phyloP scores from a whole-genome alignment of 768 basidiomycete species.

The Suillus discolor region DNA sequence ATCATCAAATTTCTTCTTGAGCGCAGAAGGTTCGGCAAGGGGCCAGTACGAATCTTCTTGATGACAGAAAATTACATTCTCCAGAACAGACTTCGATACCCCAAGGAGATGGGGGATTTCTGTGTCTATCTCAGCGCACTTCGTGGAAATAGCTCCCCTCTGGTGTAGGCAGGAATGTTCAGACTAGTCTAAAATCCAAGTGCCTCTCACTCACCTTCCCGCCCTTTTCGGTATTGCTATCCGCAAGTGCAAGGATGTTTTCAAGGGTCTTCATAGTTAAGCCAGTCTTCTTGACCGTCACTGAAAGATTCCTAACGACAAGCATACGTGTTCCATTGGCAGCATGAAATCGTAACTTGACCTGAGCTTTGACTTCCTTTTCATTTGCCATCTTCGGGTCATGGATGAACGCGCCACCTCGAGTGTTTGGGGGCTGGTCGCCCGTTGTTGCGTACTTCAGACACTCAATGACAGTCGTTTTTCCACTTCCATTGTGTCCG shows the following conservation, averaged over 20 bases:
- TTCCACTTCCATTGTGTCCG: slow-evolving; percentile 97
- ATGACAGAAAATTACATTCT: slow-evolving; percentile 99
- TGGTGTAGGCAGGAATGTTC: slow-evolving; percentile 31
- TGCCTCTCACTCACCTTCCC: slow-evolving; percentile 64
- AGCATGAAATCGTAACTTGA: slow-evolving; percentile 90
- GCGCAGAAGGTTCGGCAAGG: slow-evolving; percentile 80
- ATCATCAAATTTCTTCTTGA: slow-evolving; percentile 99
- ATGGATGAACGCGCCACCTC: slow-evolving; percentile 98
- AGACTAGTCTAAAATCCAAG: background rate
- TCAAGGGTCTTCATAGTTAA: slow-evolving; percentile 98
- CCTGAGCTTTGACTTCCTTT: slow-evolving; percentile 98
- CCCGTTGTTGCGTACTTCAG: slow-evolving; percentile 99
- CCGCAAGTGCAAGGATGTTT: slow-evolving; percentile 78
- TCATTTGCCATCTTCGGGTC: slow-evolving; percentile 99
- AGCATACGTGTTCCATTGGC: slow-evolving; percentile 91
- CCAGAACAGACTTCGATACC: slow-evolving; percentile 96
- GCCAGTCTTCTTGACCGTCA: slow-evolving; percentile 90
- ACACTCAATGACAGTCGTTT: slow-evolving; percentile 99
- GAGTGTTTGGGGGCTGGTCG: slow-evolving; percentile 95
- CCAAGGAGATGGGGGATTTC: slow-evolving; percentile 94
- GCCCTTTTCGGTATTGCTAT: slow-evolving; percentile 63
- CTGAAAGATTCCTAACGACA: slow-evolving; percentile 87
- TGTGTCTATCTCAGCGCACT: slow-evolving; percentile 94
- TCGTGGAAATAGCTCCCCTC: slow-evolving; percentile 92
- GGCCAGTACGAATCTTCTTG: slow-evolving; percentile 99